A percentile compares a stretch with the other conserved stretches of the same genome.
These are phyloP conservation scores for Rubus idaeus DNA, from an alignment of 306 rosid genomes.

Conservation along the genomic window DNA sequence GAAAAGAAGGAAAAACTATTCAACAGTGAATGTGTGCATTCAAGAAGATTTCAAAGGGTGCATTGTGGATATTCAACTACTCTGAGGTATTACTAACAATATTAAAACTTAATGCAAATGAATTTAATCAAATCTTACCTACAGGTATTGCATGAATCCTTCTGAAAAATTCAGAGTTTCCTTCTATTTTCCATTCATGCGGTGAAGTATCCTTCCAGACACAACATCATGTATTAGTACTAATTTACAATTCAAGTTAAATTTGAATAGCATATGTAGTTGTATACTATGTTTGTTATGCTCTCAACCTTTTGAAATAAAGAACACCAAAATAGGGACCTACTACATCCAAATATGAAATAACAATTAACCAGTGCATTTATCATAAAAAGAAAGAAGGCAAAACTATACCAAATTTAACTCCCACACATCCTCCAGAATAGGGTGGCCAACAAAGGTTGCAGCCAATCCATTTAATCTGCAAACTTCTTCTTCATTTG, in stretches of 20 bases:
- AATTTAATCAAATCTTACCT: constrained; percentile 42
- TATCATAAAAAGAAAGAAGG: background rate
- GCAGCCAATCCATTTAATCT: constrained; percentile 78
- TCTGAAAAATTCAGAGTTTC: constrained; percentile 56
- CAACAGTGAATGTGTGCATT: background rate
- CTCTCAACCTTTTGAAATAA: background rate
- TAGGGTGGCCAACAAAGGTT: constrained; percentile 89
- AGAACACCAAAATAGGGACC: background rate
- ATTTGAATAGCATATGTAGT: background rate
- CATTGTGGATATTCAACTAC: background rate
- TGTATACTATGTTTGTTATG: background rate
- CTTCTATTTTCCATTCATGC: constrained; percentile 53
- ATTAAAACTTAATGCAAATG: background rate
- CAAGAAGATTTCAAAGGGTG: background rate
- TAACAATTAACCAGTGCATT: background rate
- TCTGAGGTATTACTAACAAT: background rate
- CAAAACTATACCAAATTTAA: constrained; percentile 51
- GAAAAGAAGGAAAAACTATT: background rate
- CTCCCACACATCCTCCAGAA: constrained; percentile 65
- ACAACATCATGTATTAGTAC: constrained; percentile 25
- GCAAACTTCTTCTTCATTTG: constrained; percentile 79
- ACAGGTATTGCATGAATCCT: constrained; percentile 55
- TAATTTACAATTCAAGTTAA: constrained; percentile 21
- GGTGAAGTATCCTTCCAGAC: constrained; percentile 48
- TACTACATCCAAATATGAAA: background rate